phyloP scores from a whole-genome alignment of 2,329 filamentous ascomycete genomes.

The Orbilia ellipsospora region DNA sequence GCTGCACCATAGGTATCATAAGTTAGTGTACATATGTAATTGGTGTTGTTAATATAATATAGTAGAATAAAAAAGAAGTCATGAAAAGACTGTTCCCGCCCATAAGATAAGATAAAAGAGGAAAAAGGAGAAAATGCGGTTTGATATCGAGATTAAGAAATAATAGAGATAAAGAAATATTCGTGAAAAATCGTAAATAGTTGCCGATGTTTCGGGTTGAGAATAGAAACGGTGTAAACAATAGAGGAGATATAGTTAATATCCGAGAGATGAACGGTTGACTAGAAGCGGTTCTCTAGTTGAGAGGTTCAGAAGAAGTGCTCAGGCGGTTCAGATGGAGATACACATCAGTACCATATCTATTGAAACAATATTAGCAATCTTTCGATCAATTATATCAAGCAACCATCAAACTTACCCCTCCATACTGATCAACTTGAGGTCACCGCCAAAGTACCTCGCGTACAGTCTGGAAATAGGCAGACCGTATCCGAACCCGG shows the following conservation, averaged over 20 bases:
- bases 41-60: constrained; percentile 46
- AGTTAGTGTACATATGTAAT: constrained; percentile 50
- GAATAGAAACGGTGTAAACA: not conserved
- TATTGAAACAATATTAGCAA: constrained; percentile 62
- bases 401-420: constrained; percentile 72
- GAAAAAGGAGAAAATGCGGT: constrained; percentile 1
- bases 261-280: not conserved
- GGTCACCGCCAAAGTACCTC: constrained; percentile 94
- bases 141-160: constrained; percentile 36
- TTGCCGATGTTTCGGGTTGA: not conserved
- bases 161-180: constrained; percentile 4
- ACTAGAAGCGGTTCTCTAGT: constrained; percentile 21
- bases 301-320: constrained; percentile 89
- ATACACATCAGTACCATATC: constrained; percentile 98
- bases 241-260: not conserved
- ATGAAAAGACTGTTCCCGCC: constrained; percentile 33
- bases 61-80: constrained; percentile 11
- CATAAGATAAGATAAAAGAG: constrained; percentile 11
- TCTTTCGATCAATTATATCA: not conserved
- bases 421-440: constrained; percentile 99
- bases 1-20: constrained; percentile 50
- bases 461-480: constrained; percentile 95
- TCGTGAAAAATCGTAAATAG: constrained; percentile 6
- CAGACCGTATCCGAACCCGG: constrained; percentile 96
- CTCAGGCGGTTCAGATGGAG: constrained; percentile 96